These are phyloP conservation scores for Monosporascus sp. DNA, from an alignment of 2,329 filamentous ascomycete genomes.

Conservation along the genomic window DNA sequence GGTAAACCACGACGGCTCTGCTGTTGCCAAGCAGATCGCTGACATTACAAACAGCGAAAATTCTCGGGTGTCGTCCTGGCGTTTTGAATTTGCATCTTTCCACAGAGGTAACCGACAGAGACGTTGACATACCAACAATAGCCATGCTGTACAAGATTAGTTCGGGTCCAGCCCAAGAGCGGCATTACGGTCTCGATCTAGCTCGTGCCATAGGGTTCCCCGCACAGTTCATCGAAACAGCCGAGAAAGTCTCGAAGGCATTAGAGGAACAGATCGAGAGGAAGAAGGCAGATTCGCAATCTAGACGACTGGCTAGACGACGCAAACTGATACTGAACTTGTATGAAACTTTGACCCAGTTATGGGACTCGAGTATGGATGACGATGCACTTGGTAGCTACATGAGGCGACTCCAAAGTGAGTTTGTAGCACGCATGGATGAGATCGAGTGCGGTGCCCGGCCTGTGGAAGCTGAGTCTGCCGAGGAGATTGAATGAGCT, in stretches of 20 bases:
- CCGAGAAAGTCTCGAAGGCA: slow-evolving; percentile 59
- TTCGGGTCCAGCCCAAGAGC: slow-evolving; percentile 63
- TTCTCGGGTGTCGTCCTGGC: slow-evolving; percentile 68
- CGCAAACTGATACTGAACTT: slow-evolving; percentile 70
- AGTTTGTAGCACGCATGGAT: slow-evolving; percentile 70
- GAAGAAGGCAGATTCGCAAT: slow-evolving; percentile 53
- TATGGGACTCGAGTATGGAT: slow-evolving; percentile 59
- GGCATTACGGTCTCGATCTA: slow-evolving; percentile 79
- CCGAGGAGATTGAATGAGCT: not conserved
- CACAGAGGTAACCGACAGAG: slow-evolving; percentile 53
- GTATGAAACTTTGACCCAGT: slow-evolving; percentile 66
- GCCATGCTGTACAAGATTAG: slow-evolving; percentile 84
- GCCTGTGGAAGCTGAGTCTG: not conserved
- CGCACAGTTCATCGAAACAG: slow-evolving; percentile 57
- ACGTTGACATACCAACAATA: slow-evolving; percentile 54
- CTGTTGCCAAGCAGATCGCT: not conserved
- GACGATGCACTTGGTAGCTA: slow-evolving; percentile 58
- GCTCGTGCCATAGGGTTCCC: slow-evolving; percentile 74
- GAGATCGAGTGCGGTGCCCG: slow-evolving; percentile 43
- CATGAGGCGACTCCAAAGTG: slow-evolving; percentile 62
- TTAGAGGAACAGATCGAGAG: slow-evolving; percentile 54
- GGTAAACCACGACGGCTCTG: slow-evolving; percentile 27
- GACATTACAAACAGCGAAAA: slow-evolving; percentile 45
- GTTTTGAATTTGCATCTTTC: slow-evolving; percentile 79
- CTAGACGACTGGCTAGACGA: slow-evolving; percentile 54